Evolutionary conservation across 768 basidiomycete genomes (phyloP), one percentile per base, ranked within the genome.

Genomic region (Boletus speciosus): DNA sequence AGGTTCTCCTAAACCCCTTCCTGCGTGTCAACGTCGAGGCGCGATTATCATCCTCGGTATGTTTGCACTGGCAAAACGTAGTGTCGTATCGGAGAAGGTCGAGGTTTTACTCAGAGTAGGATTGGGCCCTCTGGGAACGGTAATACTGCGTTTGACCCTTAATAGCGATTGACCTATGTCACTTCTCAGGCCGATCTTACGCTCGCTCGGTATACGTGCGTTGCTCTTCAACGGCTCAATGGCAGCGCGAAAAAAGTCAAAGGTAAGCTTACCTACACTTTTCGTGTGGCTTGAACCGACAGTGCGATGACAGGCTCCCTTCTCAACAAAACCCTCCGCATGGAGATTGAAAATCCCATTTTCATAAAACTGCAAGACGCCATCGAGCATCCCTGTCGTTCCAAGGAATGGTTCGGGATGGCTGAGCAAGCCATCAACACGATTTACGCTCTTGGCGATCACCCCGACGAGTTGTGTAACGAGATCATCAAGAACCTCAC

Each of bases 191-290:
- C 80, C 8, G 97, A 99, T 67, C 78, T 95, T 23, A 91, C 86
- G 1, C 82, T 98, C 16, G 94, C 95, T 0, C 80, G 91, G 43
- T 98, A 97, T 65, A 97, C 94, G 0, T 98, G 93, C 66, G 83
- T 98, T 47, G 93, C 94, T 0, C 74, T 98, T 40, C 93, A 96
- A 59, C 82, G 97, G 0, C 76, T 99, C 9, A 92, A 92, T 46
- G 97, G 97, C 2, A 95, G 90, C 61, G 90, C 84, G 29, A 99
- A 99, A 77, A 99, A 98, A 67, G 83, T 99, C 56, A 99, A 99
- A 77, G 96, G 93, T 86, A 51, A 50, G 70, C 10, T 51, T 19
- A 11, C 12, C 3, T 15, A 9, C 29, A 12, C 0, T 43, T 14
- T 15, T 14, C 37, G 8, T 8, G 11, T 32, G 3, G 23, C 6